A percentile compares a stretch with the other conserved stretches of the same genome.
phyloP scores from a whole-genome alignment of 352 stramenopile species.

The Pythium coloratum region DNA sequence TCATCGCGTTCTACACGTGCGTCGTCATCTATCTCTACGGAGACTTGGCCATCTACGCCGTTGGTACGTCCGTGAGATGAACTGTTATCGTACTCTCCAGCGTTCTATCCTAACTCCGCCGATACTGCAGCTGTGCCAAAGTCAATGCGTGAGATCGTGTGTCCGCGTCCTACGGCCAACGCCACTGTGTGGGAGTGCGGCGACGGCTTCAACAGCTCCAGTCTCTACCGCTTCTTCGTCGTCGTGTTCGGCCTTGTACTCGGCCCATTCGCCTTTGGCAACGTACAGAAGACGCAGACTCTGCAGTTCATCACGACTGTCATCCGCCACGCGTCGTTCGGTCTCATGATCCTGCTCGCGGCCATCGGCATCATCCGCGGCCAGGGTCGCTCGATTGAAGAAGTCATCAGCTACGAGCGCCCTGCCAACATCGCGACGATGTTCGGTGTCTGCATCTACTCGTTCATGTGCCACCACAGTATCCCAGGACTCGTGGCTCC shows the following conservation, averaged over 20 bases:
- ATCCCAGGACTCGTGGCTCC: conserved; percentile 81
- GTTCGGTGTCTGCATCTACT: conserved; percentile 89
- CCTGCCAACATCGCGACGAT: conserved; percentile 73
- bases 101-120: not conserved
- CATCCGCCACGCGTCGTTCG: conserved; percentile 84
- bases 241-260: conserved; percentile 71
- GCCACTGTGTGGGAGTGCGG: conserved; percentile 69
- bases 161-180: conserved; percentile 52
- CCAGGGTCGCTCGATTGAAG: conserved; percentile 53
- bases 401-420: conserved; percentile 77
- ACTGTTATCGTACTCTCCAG: not conserved
- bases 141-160: conserved; percentile 83
- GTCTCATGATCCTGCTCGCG: conserved; percentile 81
- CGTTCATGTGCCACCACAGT: conserved; percentile 91
- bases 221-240: conserved; percentile 85
- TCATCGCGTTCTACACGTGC: conserved; percentile 79
- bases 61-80: conserved; percentile 51
- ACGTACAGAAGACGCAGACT: conserved; percentile 82
- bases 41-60: conserved; percentile 86
- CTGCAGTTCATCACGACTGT: conserved; percentile 80
- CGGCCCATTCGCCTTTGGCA: conserved; percentile 73
- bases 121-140: conserved; percentile 74
- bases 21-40: conserved; percentile 84
- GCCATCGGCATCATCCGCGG: conserved; percentile 66
- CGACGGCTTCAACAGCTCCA: conserved; percentile 65